Evolutionary conservation across 306 rosid genomes (phyloP).

Genomic region (Senna siamea): DNA sequence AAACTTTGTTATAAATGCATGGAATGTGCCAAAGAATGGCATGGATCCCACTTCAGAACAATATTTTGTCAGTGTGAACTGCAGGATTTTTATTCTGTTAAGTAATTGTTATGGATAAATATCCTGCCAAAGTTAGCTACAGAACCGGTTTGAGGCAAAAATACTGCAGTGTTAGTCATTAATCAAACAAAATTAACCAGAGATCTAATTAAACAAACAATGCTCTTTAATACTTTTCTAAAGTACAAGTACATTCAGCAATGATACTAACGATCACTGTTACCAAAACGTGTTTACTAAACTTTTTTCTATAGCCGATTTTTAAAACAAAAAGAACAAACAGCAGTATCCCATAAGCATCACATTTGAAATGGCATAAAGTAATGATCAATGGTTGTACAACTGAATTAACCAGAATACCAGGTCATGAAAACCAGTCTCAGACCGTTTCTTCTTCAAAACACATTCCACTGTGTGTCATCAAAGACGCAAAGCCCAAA

Average conservation of each 20-base stretch:
- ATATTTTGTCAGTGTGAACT: slow-evolving; percentile 30
- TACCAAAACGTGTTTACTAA: slow-evolving; percentile 4
- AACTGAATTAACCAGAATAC: background rate
- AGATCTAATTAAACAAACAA: slow-evolving; percentile 13
- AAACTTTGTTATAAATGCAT: slow-evolving; percentile 3
- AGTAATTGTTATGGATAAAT: background rate
- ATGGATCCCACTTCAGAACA: slow-evolving; percentile 33
- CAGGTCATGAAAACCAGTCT: background rate
- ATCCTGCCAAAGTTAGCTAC: background rate
- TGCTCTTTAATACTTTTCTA: background rate
- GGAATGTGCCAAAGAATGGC: slow-evolving; percentile 20
- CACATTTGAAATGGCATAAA: background rate
- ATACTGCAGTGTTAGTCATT: background rate
- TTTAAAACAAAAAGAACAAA: background rate
- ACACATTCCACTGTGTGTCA: background rate
- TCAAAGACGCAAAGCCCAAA: background rate
- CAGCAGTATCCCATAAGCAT: background rate
- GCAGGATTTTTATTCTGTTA: slow-evolving; percentile 14
- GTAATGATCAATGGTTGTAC: background rate
- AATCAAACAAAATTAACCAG: slow-evolving; percentile 25
- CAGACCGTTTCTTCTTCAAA: background rate
- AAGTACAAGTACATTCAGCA: background rate
- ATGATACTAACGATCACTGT: background rate
- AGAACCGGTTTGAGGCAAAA: background rate
- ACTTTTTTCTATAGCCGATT: background rate